phyloP scores from a whole-genome alignment of 75 land plant species.

The Picea glauca region DNA sequence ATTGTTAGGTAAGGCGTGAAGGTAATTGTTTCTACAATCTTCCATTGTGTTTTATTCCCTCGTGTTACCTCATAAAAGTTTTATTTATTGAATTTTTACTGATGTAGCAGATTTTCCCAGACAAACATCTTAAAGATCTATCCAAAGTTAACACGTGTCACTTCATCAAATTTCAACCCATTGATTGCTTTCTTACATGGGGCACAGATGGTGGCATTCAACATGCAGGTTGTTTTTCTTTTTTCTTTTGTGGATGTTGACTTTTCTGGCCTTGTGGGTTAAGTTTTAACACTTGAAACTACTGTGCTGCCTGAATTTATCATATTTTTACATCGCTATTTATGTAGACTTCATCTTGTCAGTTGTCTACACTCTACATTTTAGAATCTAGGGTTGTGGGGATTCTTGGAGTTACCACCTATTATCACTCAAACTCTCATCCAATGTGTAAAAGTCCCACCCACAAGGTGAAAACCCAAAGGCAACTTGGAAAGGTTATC shows the following conservation, averaged over 20 bases:
- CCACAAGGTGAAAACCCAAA: too few species aligned
- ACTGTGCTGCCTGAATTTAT: neutral
- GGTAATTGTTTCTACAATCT: neutral
- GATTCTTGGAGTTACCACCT: neutral
- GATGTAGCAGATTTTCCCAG: slow-evolving; percentile 50
- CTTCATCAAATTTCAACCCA: slow-evolving; percentile 77
- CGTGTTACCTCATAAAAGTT: neutral
- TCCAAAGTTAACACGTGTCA: slow-evolving; percentile 59
- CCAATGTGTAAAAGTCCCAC: too few species aligned
- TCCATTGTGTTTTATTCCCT: neutral
- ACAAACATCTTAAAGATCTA: slow-evolving; percentile 58
- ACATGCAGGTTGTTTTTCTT: slow-evolving; percentile 66
- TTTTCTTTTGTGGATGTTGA: neutral
- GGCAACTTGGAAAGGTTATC: too few species aligned
- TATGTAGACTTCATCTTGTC: neutral
- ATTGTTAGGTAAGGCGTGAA: slow-evolving; percentile 38
- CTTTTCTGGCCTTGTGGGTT: neutral
- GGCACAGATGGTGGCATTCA: slow-evolving; percentile 90
- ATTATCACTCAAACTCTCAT: too few species aligned
- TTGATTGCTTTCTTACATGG: slow-evolving; percentile 70
- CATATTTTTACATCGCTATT: neutral
- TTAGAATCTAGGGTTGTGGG: neutral
- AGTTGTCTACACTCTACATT: neutral
- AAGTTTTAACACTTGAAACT: neutral
- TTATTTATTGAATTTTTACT: neutral